A percentile compares a stretch with the other conserved stretches of the same genome.
Evolutionary conservation across 345 rosid species (phyloP).

Genomic region (Gossypioides kirkii): DNA sequence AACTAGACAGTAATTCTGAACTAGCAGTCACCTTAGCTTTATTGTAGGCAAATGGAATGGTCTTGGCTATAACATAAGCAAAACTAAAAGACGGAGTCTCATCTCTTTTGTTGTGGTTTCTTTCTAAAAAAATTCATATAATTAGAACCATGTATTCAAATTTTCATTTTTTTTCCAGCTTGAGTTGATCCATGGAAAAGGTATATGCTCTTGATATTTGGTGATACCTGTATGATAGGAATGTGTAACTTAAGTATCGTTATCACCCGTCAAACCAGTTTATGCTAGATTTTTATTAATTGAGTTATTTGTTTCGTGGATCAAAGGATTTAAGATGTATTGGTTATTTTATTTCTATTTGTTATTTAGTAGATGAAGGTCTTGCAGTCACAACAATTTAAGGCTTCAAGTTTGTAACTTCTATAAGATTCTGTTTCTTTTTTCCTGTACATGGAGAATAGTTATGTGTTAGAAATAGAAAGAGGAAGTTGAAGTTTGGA

Average conservation of each 20-base stretch:
- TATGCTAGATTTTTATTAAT: not conserved
- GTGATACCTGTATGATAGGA: not conserved
- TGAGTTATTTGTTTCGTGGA: not conserved
- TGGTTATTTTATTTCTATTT: not conserved
- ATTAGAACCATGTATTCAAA: not conserved
- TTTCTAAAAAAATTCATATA: not conserved
- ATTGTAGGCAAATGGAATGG: not conserved
- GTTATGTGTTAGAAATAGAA: not conserved
- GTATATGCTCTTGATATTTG: not conserved
- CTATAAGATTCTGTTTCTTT: not conserved
- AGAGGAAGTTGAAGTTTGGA: not conserved
- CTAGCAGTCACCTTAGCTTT: not conserved
- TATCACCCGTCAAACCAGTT: not conserved
- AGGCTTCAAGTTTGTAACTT: not conserved
- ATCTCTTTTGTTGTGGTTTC: not conserved
- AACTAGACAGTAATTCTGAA: not conserved
- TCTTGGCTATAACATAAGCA: not conserved
- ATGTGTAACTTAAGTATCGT: not conserved
- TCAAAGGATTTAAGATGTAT: not conserved
- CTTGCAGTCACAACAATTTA: not conserved
- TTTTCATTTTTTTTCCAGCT: not conserved
- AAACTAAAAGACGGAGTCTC: not conserved
- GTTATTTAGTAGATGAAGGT: not conserved
- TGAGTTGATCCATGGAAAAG: not conserved
- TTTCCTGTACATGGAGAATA: not conserved